These are phyloP conservation scores for Colletotrichum somersetense DNA, from an alignment of 2,329 filamentous ascomycete species.

Conservation along the genomic window DNA sequence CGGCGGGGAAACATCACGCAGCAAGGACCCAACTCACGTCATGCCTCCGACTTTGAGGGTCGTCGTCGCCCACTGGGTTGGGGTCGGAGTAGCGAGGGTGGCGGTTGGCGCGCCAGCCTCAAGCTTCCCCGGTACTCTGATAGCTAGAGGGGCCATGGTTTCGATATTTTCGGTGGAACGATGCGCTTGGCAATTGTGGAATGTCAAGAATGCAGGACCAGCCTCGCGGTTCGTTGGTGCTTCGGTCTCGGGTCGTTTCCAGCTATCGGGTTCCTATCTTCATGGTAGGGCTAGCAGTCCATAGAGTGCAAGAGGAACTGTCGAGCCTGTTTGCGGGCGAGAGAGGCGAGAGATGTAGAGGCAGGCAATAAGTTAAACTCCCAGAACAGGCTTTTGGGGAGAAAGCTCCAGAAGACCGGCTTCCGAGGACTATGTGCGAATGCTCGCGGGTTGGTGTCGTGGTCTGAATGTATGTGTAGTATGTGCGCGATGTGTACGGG, in stretches of 20 bases:
- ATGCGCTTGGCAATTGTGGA: conserved; percentile 9
- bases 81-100: conserved; percentile 54
- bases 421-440: conserved; percentile 39
- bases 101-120: conserved; percentile 45
- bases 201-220: conserved; percentile 21
- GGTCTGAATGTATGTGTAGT: conserved; percentile 19
- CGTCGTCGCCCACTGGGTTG: conserved; percentile 83
- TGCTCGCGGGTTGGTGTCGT: conserved; percentile 26
- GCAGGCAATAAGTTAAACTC: too few relatives aligned
- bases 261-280: conserved; percentile 27
- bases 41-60: conserved; percentile 92
- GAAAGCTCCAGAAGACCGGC: conserved; percentile 42
- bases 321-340: not conserved
- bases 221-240: conserved; percentile 30
- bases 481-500: conserved; percentile 10
- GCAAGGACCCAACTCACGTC: conserved; percentile 66
- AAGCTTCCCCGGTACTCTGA: conserved; percentile 61
- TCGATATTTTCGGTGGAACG: not conserved
- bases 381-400: not conserved
- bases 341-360: not conserved
- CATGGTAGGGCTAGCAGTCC: conserved; percentile 38
- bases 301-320: conserved; percentile 12
- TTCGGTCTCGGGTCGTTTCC: conserved; percentile 30
- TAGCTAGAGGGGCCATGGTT: conserved; percentile 65
- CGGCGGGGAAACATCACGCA: conserved; percentile 11